A percentile compares a stretch with the other conserved stretches of the same genome.
Evolutionary conservation across 768 basidiomycete genomes (phyloP).

Genomic region (Sarcodon aspratus): DNA sequence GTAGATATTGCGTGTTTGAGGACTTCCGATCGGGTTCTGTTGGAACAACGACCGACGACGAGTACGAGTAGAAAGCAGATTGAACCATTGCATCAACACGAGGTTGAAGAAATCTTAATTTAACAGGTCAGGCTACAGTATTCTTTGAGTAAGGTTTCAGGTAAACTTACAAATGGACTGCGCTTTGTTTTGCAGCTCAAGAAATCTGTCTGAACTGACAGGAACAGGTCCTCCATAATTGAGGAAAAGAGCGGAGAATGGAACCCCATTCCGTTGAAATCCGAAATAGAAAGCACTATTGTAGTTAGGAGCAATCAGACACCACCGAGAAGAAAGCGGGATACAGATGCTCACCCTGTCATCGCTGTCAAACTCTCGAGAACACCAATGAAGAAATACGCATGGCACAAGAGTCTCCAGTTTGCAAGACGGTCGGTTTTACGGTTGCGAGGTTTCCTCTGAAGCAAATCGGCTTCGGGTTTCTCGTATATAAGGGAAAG

Average conservation of each 20-base stretch:
- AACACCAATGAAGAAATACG: slow-evolving; percentile 45
- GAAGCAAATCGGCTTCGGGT: slow-evolving; percentile 48
- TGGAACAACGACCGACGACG: slow-evolving; percentile 44
- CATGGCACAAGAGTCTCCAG: slow-evolving; percentile 40
- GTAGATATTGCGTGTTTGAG: slow-evolving; percentile 23
- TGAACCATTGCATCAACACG: slow-evolving; percentile 52
- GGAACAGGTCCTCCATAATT: slow-evolving; percentile 27
- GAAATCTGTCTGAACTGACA: slow-evolving; percentile 21
- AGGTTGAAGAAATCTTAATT: slow-evolving; percentile 29
- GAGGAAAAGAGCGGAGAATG: slow-evolving; percentile 34
- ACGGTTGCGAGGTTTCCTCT: slow-evolving; percentile 41
- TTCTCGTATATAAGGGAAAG: slow-evolving; percentile 46
- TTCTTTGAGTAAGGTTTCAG: too few relatives aligned
- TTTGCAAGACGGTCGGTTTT: slow-evolving; percentile 46
- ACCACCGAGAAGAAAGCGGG: not conserved
- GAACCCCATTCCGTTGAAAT: slow-evolving; percentile 32
- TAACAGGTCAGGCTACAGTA: too few relatives aligned
- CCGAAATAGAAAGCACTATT: slow-evolving; percentile 26
- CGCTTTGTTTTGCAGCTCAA: slow-evolving; percentile 30
- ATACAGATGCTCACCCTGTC: slow-evolving; percentile 28
- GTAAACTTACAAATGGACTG: slow-evolving; percentile 29
- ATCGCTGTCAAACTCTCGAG: slow-evolving; percentile 35
- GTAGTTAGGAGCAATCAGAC: not conserved
- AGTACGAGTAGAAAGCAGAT: slow-evolving; percentile 43
- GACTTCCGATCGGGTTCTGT: slow-evolving; percentile 28